These are phyloP conservation scores for Pseudogymnoascus sp. DNA, from an alignment of 2,329 filamentous ascomycete genomes.

Conservation along the genomic window DNA sequence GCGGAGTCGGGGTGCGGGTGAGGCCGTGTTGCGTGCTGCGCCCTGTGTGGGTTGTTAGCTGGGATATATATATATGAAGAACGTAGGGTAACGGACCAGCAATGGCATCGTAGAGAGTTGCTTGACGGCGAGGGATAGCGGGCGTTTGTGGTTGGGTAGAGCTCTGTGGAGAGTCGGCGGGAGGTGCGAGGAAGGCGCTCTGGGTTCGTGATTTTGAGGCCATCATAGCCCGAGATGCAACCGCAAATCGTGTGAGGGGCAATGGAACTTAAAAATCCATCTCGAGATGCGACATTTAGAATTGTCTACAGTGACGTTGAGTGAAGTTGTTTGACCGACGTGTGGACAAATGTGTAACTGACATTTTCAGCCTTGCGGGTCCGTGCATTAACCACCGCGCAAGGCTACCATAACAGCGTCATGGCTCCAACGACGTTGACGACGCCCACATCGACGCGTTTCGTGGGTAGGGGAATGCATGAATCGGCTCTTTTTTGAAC, in stretches of 20 bases:
- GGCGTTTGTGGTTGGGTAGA: background rate
- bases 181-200: slow-evolving; percentile 14
- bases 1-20: slow-evolving; percentile 21
- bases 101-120: slow-evolving; percentile 64
- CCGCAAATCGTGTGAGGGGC: background rate
- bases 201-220: background rate
- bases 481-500: slow-evolving; percentile 67
- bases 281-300: background rate
- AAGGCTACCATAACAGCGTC: background rate
- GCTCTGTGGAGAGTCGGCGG: background rate
- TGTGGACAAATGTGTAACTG: background rate
- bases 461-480: slow-evolving; percentile 47
- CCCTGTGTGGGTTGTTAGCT: background rate
- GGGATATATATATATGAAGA: background rate
- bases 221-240: background rate
- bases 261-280: background rate
- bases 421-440: background rate
- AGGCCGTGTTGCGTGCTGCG: slow-evolving; percentile 21
- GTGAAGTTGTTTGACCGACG: background rate
- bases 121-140: slow-evolving; percentile 22
- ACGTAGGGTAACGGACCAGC: slow-evolving; percentile 42
- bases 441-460: background rate
- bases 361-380: slow-evolving; percentile 4
- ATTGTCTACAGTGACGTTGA: background rate
- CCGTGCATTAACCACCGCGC: background rate